Evolutionary conservation across 371 early-diverging fungal genomes (phyloP), one percentile per base, ranked within the genome.

Genomic region (Actinomortierella wolfii): DNA sequence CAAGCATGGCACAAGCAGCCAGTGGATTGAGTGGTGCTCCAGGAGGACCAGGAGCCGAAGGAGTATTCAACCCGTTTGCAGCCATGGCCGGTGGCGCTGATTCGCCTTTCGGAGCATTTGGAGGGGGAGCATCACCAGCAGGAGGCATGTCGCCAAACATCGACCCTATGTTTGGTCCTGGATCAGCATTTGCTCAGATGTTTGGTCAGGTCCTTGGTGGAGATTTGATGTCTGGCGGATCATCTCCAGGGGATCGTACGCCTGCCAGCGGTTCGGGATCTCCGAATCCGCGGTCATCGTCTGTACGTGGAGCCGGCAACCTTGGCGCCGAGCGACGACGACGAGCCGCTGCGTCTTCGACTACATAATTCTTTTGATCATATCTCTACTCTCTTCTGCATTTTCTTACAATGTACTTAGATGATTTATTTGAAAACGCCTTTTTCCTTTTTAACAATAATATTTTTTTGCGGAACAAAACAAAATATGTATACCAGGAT

Each of bases 281-380:
- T 3, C 66, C 73, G 1, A 50, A 61, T 8, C 59, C 73, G n/a
- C 49, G 66, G 25, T 62, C 73, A 1, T 66, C 73, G 1, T 71
- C 73, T 42, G 49, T 66, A 17, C 61, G 73, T 45, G 67, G 71
- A 14, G 57, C 64, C 46, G 70, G 71, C 23, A 70, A 70, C 58
- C 13, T 70, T 9, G 65, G 71, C 59, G 69, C 28, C 54, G 64
- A n/a, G 64, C 59, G 25, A 66, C 61, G 7, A 61, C 66, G 63
- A 66, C 66, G 67, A 66, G 59, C 51, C 8, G 11, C 21, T 24
- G 21, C 21, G 11, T 47, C 47, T 21, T 47, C 47, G 15, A 47
- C 47, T 47, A 21, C 34, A 34, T 34, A 34, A 34, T 34, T 34
- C 11, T 34, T 34, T 34, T n/a, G n/a, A n/a, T n/a, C n/a, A n/a